Conservation (phyloP, 768 basidiomycete species). For the Boletus pseudo-olivaceus region DNA sequence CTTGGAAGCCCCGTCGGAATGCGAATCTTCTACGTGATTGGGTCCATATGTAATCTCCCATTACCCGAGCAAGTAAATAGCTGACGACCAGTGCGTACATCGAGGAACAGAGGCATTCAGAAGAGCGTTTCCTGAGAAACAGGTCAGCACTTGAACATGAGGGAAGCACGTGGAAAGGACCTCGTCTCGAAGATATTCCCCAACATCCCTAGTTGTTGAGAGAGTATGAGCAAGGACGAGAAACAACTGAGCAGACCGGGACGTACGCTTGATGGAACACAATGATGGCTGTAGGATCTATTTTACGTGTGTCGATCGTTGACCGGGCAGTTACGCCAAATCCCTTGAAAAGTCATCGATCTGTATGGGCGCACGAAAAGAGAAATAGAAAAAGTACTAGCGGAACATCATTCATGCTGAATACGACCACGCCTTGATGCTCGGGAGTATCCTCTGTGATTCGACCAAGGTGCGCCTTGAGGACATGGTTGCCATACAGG, state of each 20-base stretch:
- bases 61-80: constrained; percentile 18
- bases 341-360: constrained; percentile 50
- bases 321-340: constrained; percentile 97
- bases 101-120: constrained; percentile 31
- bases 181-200: constrained; percentile 97
- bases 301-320: constrained; percentile 92
- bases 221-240: constrained; percentile 5
- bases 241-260: not conserved
- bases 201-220: constrained; percentile 69
- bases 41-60: constrained; percentile 14
- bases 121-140: constrained; percentile 70
- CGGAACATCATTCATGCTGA: constrained; percentile 93
- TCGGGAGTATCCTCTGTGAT: constrained; percentile 99
- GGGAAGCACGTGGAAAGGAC: constrained; percentile 37
- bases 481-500: constrained; percentile 96
- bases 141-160: constrained; percentile 11
- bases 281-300: constrained; percentile 95
- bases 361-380: constrained; percentile 1
- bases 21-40: constrained; percentile 4
- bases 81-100: constrained; percentile 1
- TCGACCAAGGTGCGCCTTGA: constrained; percentile 97
- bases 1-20: not conserved
- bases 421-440: constrained; percentile 97
- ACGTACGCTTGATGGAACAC: constrained; percentile 95
- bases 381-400: constrained; percentile 45